phyloP scores from a whole-genome alignment of 345 rosid genomes.

The Physaria fendleri region DNA sequence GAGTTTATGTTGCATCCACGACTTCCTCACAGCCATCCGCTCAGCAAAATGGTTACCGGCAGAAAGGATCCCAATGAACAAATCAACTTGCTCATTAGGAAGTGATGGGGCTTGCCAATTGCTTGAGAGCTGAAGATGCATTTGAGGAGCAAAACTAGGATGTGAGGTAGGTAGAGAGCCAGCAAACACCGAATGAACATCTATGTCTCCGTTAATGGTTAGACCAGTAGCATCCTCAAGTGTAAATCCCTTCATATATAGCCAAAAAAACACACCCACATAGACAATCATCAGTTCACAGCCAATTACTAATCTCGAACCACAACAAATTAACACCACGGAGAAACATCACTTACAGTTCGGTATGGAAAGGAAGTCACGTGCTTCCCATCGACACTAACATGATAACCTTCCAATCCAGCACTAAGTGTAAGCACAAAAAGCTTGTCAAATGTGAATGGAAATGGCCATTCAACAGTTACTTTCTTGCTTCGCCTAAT shows the following conservation, averaged over 20 bases:
- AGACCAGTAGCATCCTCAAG: constrained; percentile 94
- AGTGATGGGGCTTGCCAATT: constrained; percentile 69
- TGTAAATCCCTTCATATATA: constrained; percentile 56
- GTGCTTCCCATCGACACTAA: constrained; percentile 80
- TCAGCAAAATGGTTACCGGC: constrained; percentile 85
- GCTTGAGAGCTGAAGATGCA: constrained; percentile 57
- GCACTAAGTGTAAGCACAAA: constrained; percentile 76
- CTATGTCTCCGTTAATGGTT: constrained; percentile 61
- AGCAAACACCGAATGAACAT: constrained; percentile 64
- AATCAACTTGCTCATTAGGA: constrained; percentile 43
- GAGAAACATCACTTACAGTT: constrained; percentile 43
- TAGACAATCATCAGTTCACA: constrained; percentile 1
- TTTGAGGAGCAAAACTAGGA: constrained; percentile 72
- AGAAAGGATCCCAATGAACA: constrained; percentile 79
- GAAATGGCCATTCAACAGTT: constrained; percentile 76
- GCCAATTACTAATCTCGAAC: not conserved
- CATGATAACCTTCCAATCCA: too few relatives aligned
- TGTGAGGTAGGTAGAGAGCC: constrained; percentile 68
- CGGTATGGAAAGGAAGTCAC: constrained; percentile 77
- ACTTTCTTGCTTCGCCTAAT: constrained; percentile 59
- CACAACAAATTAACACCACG: not conserved
- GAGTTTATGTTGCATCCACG: constrained; percentile 83
- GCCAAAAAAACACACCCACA: constrained; percentile 6
- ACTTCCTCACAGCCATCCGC: constrained; percentile 87
- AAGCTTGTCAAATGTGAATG: constrained; percentile 55